phyloP scores from a whole-genome alignment of 495 filamentous ascomycete species.

The Hypoxylon rickii region DNA sequence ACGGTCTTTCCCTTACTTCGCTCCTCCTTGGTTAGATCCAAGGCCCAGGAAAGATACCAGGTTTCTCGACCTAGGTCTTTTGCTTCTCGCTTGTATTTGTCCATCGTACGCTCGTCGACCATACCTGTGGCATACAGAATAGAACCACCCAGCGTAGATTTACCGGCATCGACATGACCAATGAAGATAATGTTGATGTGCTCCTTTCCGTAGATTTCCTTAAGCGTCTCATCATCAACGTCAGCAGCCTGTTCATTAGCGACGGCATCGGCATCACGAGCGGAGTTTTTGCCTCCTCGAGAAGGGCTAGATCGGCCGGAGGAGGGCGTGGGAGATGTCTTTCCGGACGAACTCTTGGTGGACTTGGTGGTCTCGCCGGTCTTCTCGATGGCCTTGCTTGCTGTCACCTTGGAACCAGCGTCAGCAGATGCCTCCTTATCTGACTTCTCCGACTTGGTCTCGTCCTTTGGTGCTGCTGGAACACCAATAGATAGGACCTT shows the following conservation, averaged over 20 bases:
- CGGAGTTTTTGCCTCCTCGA: slow-evolving; percentile 54
- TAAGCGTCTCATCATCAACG: slow-evolving; percentile 86
- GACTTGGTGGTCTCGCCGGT: slow-evolving; percentile 71
- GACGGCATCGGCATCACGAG: slow-evolving; percentile 80
- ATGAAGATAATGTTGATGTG: slow-evolving; percentile 99
- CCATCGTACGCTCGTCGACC: slow-evolving; percentile 97
- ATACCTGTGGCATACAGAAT: slow-evolving; percentile 94
- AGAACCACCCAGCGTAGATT: slow-evolving; percentile 90
- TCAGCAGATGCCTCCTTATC: slow-evolving; percentile 53
- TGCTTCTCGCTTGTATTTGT: slow-evolving; percentile 95
- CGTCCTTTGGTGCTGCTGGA: slow-evolving; percentile 59
- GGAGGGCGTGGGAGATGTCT: slow-evolving; percentile 74
- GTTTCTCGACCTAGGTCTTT: slow-evolving; percentile 94
- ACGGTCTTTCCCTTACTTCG: slow-evolving; percentile 97
- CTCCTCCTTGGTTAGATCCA: slow-evolving; percentile 96
- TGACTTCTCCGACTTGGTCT: slow-evolving; percentile 62
- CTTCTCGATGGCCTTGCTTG: slow-evolving; percentile 78
- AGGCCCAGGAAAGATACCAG: slow-evolving; percentile 98
- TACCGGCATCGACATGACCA: slow-evolving; percentile 96
- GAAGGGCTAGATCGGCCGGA: slow-evolving; percentile 78
- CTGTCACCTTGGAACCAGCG: slow-evolving; percentile 62
- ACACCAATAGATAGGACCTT: slow-evolving; percentile 73
- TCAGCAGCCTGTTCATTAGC: slow-evolving; percentile 85
- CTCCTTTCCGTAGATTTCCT: slow-evolving; percentile 98
- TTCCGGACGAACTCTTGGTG: slow-evolving; percentile 69